Conservation (phyloP, 2,329 filamentous ascomycete genomes). For the Epichloe sylvatica region DNA sequence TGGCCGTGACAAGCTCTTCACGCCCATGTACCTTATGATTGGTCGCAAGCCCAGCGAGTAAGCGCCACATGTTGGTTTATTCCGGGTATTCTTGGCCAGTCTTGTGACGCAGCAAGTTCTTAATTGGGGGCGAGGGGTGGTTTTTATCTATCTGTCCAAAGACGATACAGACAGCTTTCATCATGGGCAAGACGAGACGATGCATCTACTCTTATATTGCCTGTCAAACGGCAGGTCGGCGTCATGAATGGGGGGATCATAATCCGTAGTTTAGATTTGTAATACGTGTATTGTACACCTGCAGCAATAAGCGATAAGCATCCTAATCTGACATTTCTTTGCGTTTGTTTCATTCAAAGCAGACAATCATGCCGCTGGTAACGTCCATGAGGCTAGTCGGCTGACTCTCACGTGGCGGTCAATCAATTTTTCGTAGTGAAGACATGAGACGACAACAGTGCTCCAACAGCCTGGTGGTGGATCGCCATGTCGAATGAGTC, state of each 20-base stretch:
- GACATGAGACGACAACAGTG: too few species aligned
- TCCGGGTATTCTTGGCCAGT: background rate
- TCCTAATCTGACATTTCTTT: background rate
- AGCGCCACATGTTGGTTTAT: background rate
- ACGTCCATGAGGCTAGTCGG: too few species aligned
- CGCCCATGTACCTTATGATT: conserved; percentile 96
- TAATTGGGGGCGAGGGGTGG: background rate
- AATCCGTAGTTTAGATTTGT: background rate
- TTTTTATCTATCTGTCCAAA: background rate
- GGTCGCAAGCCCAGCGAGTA: conserved; percentile 57
- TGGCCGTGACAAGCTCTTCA: conserved; percentile 83
- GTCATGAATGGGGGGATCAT: background rate
- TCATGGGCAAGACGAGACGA: background rate
- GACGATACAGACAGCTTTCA: background rate
- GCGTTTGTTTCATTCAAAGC: too few species aligned
- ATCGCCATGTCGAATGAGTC: too few species aligned
- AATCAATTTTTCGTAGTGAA: too few species aligned
- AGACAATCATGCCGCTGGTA: too few species aligned
- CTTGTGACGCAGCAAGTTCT: background rate
- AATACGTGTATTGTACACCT: conserved; percentile 2
- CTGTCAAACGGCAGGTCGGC: conserved; percentile 1
- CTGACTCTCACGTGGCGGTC: too few species aligned
- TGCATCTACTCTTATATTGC: background rate
- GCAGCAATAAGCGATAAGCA: background rate
- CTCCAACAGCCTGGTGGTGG: too few species aligned